These are phyloP conservation scores for Polygonum maritimum DNA, from an alignment of 148 eudicot genomes.

Conservation along the genomic window DNA sequence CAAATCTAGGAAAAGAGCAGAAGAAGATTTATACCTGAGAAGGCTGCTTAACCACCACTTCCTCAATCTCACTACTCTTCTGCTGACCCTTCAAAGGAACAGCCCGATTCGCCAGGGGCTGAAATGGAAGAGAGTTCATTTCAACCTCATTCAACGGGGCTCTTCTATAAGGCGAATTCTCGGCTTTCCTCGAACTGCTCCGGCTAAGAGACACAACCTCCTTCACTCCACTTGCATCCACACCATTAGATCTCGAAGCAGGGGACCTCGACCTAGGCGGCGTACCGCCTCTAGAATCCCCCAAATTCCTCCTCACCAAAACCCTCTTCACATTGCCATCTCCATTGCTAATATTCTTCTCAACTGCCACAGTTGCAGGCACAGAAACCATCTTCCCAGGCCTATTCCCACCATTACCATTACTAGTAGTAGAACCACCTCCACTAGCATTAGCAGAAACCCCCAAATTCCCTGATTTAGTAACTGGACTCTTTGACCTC, in stretches of 20 bases:
- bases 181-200: conserved; percentile 76
- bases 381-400: conserved; percentile 92
- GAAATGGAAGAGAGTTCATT: conserved; percentile 39
- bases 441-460: conserved; percentile 11
- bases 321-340: conserved; percentile 52
- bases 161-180: conserved; percentile 76
- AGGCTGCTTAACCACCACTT: conserved; percentile 27
- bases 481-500: conserved; percentile 67
- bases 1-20: background rate
- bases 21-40: conserved; percentile 30
- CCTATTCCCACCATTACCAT: conserved; percentile 20
- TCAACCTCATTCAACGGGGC: conserved; percentile 78
- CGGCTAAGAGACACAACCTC: conserved; percentile 42
- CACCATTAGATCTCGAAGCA: conserved; percentile 16
- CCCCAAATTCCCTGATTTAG: conserved; percentile 11
- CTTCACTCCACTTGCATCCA: conserved; percentile 13
- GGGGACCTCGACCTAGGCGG: conserved; percentile 39
- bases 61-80: conserved; percentile 29
- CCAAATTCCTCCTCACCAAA: conserved; percentile 70
- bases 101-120: conserved; percentile 29
- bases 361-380: conserved; percentile 71
- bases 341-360: conserved; percentile 39
- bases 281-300: conserved; percentile 11
- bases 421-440: background rate
- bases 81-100: conserved; percentile 10